Base-by-base conservation (phyloP, 352 stramenopile genomes). In the Hyaloperonospora brassicae region DNA sequence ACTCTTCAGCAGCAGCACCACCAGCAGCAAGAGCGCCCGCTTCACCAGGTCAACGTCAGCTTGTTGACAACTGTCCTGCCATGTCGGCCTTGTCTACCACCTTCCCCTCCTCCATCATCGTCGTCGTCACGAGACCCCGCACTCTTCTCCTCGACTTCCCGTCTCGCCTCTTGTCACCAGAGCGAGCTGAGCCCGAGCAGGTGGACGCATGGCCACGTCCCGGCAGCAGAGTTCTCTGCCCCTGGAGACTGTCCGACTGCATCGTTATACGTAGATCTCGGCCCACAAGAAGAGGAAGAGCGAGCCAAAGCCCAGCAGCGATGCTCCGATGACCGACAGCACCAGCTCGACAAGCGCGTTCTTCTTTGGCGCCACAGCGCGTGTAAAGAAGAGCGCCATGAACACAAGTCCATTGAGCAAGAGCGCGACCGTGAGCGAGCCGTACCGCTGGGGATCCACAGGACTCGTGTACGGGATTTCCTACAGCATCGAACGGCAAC, bases 221-320 rank as follows among this genome's bases (percentile, higher is more conserved):
- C 30, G 48, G 41, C 27, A 47, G 34, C 22, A 42, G 35, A 35
- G 49, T 17, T 17, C 17, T 17, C 34, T 56, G 34, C 43, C 2
- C 27, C 41, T 44, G 11, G 38, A 12, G 27, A 8, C 22, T 52
- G 41, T 36, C 9, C 44, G 13, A 23, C 10, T 25, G 24, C 11
- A n/a, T 47, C 24, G 50, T 72, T 77, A 93, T 57, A 91, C 80
- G 76, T 93, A 93, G 69, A 93, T 84, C 64, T 90, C 84, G 46
- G 79, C 81, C 84, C 80, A 93, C 13, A 93, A 73, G 63, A 93
- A 88, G 51, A 93, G 70, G 60, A 93, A 93, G 30, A 93, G 76
- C 53, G 84, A 78, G 58, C 80, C 80, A 56, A 87, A 89, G 34
- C 84, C 84, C 21, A 93, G 64, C 30, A 93, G 70, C 54, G 90